Evolutionary conservation across 2,329 filamentous ascomycete species (phyloP).

Genomic region (Rhinocladiella mackenziei): DNA sequence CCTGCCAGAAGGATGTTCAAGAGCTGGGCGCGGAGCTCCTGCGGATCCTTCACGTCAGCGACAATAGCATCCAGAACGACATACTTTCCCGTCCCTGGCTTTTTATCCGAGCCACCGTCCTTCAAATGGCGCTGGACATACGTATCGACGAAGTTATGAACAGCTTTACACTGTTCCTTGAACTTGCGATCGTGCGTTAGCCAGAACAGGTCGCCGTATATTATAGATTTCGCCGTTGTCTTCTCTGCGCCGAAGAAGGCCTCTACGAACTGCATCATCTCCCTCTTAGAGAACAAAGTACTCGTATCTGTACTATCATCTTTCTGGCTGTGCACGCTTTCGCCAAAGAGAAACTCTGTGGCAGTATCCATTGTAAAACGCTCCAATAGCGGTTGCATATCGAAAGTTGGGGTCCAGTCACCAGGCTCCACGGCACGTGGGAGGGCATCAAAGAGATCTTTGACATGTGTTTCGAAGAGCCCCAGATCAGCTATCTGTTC

Average conservation of each 20-base stretch:
- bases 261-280: constrained; percentile 12
- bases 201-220: constrained; percentile 28
- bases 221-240: constrained; percentile 8
- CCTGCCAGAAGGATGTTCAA: constrained; percentile 51
- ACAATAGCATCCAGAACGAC: constrained; percentile 49
- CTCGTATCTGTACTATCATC: constrained; percentile 10
- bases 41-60: constrained; percentile 42
- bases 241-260: constrained; percentile 9
- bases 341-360: constrained; percentile 79
- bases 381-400: constrained; percentile 75
- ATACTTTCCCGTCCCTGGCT: constrained; percentile 35
- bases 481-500: constrained; percentile 77
- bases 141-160: constrained; percentile 47
- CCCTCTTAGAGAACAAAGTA: constrained; percentile 6
- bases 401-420: constrained; percentile 51
- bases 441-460: constrained; percentile 65
- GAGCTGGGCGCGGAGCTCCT: constrained; percentile 47
- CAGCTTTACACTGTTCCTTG: constrained; percentile 37
- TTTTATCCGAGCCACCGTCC: constrained; percentile 32
- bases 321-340: constrained; percentile 59
- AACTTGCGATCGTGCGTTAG: constrained; percentile 39
- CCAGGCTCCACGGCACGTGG: constrained; percentile 53
- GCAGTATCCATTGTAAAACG: constrained; percentile 76
- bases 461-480: constrained; percentile 73
- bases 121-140: constrained; percentile 39